Conservation (phyloP, 805 yeast species). For the Yarrowia sp. region DNA sequence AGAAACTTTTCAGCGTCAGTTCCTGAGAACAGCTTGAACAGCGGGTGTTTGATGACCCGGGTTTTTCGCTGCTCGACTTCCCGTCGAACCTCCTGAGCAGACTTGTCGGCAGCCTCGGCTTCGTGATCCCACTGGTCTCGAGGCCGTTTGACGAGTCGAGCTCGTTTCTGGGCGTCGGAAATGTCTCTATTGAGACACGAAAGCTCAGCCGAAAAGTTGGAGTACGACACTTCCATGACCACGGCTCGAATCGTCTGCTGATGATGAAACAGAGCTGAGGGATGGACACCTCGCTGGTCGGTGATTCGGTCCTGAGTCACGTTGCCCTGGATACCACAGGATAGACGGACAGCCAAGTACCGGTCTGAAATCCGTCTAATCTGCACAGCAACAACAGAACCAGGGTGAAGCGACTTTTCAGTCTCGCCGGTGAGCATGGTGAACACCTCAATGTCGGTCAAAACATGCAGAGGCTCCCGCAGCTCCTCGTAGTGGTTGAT, state of each 20-base stretch:
- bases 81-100: slow-evolving; percentile 59
- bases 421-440: slow-evolving; percentile 90
- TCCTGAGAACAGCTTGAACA: slow-evolving; percentile 81
- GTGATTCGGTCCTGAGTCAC: slow-evolving; percentile 51
- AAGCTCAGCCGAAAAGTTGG: slow-evolving; percentile 74
- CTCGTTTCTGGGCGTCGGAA: slow-evolving; percentile 55
- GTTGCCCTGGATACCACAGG: slow-evolving; percentile 69
- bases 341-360: slow-evolving; percentile 55
- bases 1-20: slow-evolving; percentile 91
- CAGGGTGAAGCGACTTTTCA: slow-evolving; percentile 67
- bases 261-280: slow-evolving; percentile 45
- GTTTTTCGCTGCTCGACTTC: slow-evolving; percentile 72
- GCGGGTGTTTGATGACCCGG: slow-evolving; percentile 88
- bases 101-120: slow-evolving; percentile 72
- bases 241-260: slow-evolving; percentile 91
- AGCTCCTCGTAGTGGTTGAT: slow-evolving; percentile 87
- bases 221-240: slow-evolving; percentile 72
- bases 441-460: slow-evolving; percentile 78
- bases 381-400: slow-evolving; percentile 76
- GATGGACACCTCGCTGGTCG: slow-evolving; percentile 47
- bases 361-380: slow-evolving; percentile 64
- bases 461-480: slow-evolving; percentile 70
- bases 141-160: slow-evolving; percentile 50
- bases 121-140: slow-evolving; percentile 65
- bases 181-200: slow-evolving; percentile 74